Conservation (phyloP, 2,329 filamentous ascomycete genomes). For the Diaporthe batatas region DNA sequence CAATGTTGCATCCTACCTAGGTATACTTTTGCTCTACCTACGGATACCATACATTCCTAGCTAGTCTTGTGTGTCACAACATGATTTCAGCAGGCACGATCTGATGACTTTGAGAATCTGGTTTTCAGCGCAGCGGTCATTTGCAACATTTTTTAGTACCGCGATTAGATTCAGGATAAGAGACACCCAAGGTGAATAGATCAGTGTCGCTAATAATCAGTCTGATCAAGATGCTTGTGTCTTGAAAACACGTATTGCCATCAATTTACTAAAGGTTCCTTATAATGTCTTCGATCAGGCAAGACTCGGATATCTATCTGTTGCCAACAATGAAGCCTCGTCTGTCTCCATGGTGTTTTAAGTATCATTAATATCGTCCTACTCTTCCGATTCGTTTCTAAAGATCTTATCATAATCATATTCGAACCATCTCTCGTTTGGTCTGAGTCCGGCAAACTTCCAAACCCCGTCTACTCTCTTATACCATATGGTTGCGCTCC, state of each 20-base stretch:
- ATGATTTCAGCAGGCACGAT: background rate
- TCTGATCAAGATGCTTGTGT: background rate
- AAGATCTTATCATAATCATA: conserved; percentile 65
- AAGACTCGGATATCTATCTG: background rate
- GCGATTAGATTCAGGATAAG: too few species aligned
- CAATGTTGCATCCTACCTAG: too few species aligned
- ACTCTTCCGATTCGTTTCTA: background rate
- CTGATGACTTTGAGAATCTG: background rate
- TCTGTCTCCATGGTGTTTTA: background rate
- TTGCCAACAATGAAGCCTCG: background rate
- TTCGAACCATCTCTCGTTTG: conserved; percentile 68
- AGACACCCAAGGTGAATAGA: too few species aligned
- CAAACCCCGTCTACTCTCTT: conserved; percentile 69
- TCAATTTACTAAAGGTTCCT: background rate
- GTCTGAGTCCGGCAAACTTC: conserved; percentile 69
- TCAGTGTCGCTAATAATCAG: background rate
- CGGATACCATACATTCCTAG: too few species aligned
- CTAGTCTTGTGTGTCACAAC: too few species aligned
- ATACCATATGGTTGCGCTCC: conserved; percentile 67
- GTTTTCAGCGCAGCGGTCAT: background rate
- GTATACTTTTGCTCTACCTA: too few species aligned
- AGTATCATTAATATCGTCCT: background rate
- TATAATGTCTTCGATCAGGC: background rate
- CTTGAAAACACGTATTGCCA: background rate
- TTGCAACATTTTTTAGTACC: background rate